Conservation (phyloP, 371 early-diverging fungal genomes). For the Actinomucor elegans region DNA sequence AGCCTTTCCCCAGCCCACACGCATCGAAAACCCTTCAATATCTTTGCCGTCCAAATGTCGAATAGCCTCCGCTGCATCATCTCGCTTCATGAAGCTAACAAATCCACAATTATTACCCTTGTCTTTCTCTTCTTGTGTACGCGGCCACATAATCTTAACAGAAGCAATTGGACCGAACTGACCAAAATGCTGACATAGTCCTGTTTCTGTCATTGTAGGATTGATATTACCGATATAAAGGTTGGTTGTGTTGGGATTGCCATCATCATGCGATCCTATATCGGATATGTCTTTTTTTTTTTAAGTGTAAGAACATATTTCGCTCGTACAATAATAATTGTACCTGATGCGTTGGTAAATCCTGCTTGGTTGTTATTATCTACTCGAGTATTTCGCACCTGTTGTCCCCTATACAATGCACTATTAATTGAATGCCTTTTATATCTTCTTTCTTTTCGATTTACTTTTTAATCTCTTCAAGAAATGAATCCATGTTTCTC, state of each 20-base stretch:
- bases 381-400: no score
- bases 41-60: conserved; percentile 72
- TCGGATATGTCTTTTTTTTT: no score
- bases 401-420: neutral
- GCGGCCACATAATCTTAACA: conserved; percentile 96
- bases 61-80: conserved; percentile 74
- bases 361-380: no score
- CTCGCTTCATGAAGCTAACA: conserved; percentile 88
- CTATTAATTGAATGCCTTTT: no score
- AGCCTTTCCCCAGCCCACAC: conserved; percentile 90
- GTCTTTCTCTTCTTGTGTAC: conserved; percentile 80
- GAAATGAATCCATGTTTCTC: conserved; percentile 80
- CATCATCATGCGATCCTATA: conserved; percentile 67
- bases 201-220: conserved; percentile 42
- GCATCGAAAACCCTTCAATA: conserved; percentile 62
- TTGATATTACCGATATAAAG: conserved; percentile 87
- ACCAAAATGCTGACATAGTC: conserved; percentile 76
- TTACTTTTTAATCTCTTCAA: conserved; percentile 82
- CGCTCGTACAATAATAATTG: no score
- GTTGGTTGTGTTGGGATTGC: conserved; percentile 84
- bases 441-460: no score
- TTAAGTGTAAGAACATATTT: no score
- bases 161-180: conserved; percentile 87
- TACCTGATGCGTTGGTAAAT: no score
- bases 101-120: conserved; percentile 84